Base-by-base conservation (phyloP, 768 basidiomycete species). In the Mycena maculata region DNA sequence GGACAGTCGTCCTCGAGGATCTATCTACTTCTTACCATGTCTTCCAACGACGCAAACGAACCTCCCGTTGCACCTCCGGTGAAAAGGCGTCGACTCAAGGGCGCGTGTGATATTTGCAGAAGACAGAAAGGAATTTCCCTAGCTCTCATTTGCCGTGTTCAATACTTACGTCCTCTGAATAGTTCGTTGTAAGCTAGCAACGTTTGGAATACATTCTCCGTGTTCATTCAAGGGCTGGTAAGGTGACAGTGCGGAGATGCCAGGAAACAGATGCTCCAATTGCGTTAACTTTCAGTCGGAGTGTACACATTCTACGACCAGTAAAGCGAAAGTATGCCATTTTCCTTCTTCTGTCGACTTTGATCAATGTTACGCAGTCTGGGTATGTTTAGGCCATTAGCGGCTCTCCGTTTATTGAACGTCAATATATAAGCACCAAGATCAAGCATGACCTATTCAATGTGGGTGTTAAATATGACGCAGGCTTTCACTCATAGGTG, bases 81-180 rank as follows among this genome's bases (percentile, higher is more conserved):
- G 36, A 88, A 89, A 80, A 85, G 84, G 71, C 76, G 87, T 31
- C 76, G 84, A 55, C 80, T 87, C 18, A 84, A 84, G 75, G 77
- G 87, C 30, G 88, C 88, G 4, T 90, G 89, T 70, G 89, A 90
- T 68, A 81, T 85, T 0, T 90, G 89, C 72, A 79, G 88, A 42
- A 79, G 86, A 65, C 90, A 90, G 80, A 90, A 90, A 76, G 83
- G 87, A 47, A 75, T 53, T 36, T 16, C 7, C 6, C 10, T n/a
- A n/a, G n/a, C n/a, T n/a, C n/a, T n/a, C n/a, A n/a, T 22, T 13
- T 33, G 9, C 20, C 33, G 55, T 27, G 11, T 22, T 57, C 12
- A 27, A 18, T 36, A 22, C 31, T 20, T 36, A n/a, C 33, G 22
- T 11, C 36, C 16, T 13, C 3, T 18, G 31, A 33, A 20, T 28